These are phyloP conservation scores for Lophium mytilinum DNA, from an alignment of 495 filamentous ascomycete genomes.

Conservation along the genomic window DNA sequence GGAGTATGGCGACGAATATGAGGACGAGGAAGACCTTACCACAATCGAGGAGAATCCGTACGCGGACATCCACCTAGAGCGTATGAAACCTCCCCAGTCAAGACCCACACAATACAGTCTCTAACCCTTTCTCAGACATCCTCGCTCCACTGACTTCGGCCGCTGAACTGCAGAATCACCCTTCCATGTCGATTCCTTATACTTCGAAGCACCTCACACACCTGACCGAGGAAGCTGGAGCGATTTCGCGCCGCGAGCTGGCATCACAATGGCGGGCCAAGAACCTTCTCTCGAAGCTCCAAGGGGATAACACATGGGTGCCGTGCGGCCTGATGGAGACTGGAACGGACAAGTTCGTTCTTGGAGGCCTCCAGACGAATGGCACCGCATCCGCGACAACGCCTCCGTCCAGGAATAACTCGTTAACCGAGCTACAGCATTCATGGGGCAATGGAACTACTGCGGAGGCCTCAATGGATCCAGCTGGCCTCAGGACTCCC, in stretches of 20 bases:
- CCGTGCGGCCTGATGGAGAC: conserved; percentile 58
- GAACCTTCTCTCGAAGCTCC: conserved; percentile 64
- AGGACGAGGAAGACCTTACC: conserved; percentile 63
- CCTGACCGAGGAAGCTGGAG: conserved; percentile 59
- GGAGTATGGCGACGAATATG: conserved; percentile 63
- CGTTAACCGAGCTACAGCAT: neutral
- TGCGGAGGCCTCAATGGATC: neutral
- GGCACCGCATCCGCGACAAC: neutral
- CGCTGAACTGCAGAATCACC: conserved; percentile 76
- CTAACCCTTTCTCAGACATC: conserved; percentile 50
- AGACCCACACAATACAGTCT: neutral
- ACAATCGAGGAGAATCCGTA: conserved; percentile 78
- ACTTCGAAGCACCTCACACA: conserved; percentile 71
- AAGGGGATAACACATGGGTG: conserved; percentile 74
- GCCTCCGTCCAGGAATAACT: neutral
- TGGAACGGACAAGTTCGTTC: conserved; percentile 46
- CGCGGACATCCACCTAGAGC: conserved; percentile 68
- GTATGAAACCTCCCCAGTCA: conserved; percentile 44
- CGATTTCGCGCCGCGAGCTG: conserved; percentile 70
- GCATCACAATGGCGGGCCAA: conserved; percentile 67
- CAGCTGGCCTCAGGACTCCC: neutral
- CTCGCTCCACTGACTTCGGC: conserved; percentile 81
- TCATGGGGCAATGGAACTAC: neutral
- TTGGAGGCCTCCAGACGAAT: conserved; percentile 19
- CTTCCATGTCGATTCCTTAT: conserved; percentile 75